Percentiles rank a stretch among this genome's conserved stretches.
Evolutionary conservation across 495 filamentous ascomycete species (phyloP).

Genomic region (Penicillium odoratum): DNA sequence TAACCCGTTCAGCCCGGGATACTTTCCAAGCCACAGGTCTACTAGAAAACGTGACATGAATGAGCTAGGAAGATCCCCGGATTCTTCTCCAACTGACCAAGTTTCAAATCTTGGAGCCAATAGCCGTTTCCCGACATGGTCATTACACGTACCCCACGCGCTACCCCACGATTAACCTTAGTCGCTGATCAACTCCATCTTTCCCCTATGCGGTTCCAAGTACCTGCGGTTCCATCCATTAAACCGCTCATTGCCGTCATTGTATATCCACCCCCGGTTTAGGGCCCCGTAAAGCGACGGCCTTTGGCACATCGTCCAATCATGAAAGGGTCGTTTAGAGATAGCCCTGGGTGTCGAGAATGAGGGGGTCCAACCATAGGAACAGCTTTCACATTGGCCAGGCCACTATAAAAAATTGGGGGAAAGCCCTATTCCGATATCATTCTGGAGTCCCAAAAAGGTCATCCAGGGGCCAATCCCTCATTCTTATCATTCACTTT

Average conservation of each 20-base stretch:
- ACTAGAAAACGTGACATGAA: background rate
- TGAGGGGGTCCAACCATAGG: background rate
- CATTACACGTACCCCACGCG: slow-evolving; percentile 11
- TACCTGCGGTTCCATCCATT: background rate
- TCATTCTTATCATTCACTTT: background rate
- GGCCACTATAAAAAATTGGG: slow-evolving; percentile 2
- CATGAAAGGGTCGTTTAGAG: slow-evolving; percentile 3
- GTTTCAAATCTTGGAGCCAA: background rate
- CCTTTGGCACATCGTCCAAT: slow-evolving; percentile 16
- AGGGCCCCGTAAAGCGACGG: slow-evolving; percentile 13
- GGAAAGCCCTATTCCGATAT: background rate
- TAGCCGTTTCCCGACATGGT: slow-evolving; percentile 9
- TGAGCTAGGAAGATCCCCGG: background rate
- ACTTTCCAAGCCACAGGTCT: background rate
- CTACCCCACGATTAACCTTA: slow-evolving; percentile 16
- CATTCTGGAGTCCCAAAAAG: background rate
- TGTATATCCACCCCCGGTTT: background rate
- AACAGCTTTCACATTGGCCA: too few species aligned
- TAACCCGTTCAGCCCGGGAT: background rate
- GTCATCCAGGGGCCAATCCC: background rate
- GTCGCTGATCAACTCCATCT: slow-evolving; percentile 12
- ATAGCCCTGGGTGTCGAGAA: background rate
- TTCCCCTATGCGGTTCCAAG: slow-evolving; percentile 11
- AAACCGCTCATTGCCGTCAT: slow-evolving; percentile 20
- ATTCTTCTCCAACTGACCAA: background rate